Evolutionary conservation across 2,329 filamentous ascomycete genomes (phyloP).

Genomic region (Gyromitra esculenta): DNA sequence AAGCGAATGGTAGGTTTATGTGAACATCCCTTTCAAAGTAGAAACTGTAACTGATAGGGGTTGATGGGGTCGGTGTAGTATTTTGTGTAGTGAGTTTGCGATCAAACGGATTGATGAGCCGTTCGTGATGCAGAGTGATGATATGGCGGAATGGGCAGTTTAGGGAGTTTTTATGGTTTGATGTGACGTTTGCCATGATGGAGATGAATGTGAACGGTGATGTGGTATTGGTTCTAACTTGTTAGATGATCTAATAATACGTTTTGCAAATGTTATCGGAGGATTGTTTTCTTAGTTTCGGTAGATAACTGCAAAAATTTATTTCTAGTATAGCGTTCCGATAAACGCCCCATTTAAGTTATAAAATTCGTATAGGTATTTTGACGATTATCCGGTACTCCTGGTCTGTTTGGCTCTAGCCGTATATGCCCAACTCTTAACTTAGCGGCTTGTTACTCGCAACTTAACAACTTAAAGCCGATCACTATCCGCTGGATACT

Average conservation of each 20-base stretch:
- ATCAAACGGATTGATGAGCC: slow-evolving; percentile 95
- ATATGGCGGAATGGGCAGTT: slow-evolving; percentile 81
- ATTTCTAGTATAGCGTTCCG: background rate
- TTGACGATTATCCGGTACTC: no score
- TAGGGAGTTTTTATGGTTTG: slow-evolving; percentile 58
- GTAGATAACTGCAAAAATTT: background rate
- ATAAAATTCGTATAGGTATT: no score
- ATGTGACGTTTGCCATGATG: slow-evolving; percentile 6
- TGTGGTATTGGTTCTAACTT: slow-evolving; percentile 34
- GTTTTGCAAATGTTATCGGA: slow-evolving; percentile 18
- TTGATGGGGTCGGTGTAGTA: slow-evolving; percentile 65
- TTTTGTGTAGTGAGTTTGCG: slow-evolving; percentile 92
- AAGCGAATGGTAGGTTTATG: slow-evolving; percentile 76
- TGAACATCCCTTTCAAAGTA: slow-evolving; percentile 22
- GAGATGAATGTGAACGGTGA: slow-evolving; percentile 15
- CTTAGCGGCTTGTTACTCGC: background rate
- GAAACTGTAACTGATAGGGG: slow-evolving; percentile 10
- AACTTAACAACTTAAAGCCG: background rate
- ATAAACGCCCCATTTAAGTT: no score
- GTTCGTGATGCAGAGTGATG: slow-evolving; percentile 79
- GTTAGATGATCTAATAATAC: slow-evolving; percentile 33
- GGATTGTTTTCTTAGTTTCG: background rate
- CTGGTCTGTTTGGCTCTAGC: no score
- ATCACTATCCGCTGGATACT: background rate
- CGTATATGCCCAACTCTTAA: no score